phyloP scores from a whole-genome alignment of 148 eudicot species.

The Cornus suecica region DNA sequence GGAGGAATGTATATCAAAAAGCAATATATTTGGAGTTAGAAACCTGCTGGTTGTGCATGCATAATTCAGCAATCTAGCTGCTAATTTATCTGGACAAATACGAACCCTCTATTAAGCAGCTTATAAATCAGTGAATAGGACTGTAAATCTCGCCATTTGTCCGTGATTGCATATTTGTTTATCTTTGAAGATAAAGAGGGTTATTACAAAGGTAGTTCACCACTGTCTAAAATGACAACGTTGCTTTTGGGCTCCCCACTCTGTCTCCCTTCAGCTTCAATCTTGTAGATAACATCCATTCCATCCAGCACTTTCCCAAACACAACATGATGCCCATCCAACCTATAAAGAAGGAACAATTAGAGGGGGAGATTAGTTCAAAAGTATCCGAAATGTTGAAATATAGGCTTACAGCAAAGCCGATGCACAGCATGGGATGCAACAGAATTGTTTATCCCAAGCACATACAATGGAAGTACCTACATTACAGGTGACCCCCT shows the following conservation, averaged over 20 bases:
- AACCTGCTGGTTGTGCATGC: too few species aligned
- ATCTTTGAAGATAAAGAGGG: neutral
- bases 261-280: slow-evolving; percentile 56
- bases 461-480: neutral
- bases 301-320: slow-evolving; percentile 81
- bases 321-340: slow-evolving; percentile 79
- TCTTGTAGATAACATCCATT: slow-evolving; percentile 72
- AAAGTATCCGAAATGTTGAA: neutral
- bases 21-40: too few species aligned
- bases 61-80: too few species aligned
- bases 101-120: neutral
- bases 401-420: neutral
- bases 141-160: neutral
- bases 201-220: slow-evolving; percentile 39
- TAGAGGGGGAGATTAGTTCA: neutral
- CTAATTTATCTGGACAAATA: too few species aligned
- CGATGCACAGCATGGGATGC: neutral
- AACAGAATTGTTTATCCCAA: neutral
- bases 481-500: neutral
- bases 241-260: slow-evolving; percentile 48
- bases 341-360: slow-evolving; percentile 33
- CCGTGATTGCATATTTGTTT: neutral
- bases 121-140: neutral
- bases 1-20: too few species aligned
- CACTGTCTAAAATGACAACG: slow-evolving; percentile 53